Evolutionary conservation across 257 asterid genomes (phyloP).

Genomic region (Apocynum venetum): DNA sequence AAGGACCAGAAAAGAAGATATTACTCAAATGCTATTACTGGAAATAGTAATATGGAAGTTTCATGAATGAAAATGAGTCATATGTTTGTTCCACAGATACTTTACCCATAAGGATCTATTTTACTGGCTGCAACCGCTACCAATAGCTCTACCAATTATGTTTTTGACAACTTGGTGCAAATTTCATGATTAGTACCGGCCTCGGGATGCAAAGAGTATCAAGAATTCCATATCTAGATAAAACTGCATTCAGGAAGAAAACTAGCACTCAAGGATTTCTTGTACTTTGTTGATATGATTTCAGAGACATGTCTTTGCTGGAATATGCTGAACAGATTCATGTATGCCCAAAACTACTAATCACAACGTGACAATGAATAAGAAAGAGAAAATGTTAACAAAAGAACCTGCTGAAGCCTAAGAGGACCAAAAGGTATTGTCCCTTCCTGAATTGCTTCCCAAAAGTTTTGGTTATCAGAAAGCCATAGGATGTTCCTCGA

Average conservation of each 20-base stretch:
- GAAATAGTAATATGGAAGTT: background rate
- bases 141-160: slow-evolving; percentile 77
- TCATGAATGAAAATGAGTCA: background rate
- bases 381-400: background rate
- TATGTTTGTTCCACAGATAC: background rate
- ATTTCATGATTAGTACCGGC: slow-evolving; percentile 80
- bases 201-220: slow-evolving; percentile 89
- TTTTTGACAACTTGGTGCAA: slow-evolving; percentile 89
- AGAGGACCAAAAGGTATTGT: slow-evolving; percentile 62
- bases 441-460: slow-evolving; percentile 89
- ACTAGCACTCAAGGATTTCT: background rate
- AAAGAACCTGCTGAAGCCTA: slow-evolving; percentile 83
- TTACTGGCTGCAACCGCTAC: slow-evolving; percentile 71
- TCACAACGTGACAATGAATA: too few species aligned
- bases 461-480: slow-evolving; percentile 84
- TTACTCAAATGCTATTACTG: background rate
- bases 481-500: slow-evolving; percentile 57
- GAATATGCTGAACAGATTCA: background rate
- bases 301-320: background rate
- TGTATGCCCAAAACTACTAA: background rate
- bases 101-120: slow-evolving; percentile 77
- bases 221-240: slow-evolving; percentile 97
- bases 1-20: background rate
- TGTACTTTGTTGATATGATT: background rate
- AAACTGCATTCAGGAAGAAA: slow-evolving; percentile 44